These are phyloP conservation scores for Aureococcus anophagefferens DNA, from an alignment of 108 stramenopile genomes.

Conservation along the genomic window DNA sequence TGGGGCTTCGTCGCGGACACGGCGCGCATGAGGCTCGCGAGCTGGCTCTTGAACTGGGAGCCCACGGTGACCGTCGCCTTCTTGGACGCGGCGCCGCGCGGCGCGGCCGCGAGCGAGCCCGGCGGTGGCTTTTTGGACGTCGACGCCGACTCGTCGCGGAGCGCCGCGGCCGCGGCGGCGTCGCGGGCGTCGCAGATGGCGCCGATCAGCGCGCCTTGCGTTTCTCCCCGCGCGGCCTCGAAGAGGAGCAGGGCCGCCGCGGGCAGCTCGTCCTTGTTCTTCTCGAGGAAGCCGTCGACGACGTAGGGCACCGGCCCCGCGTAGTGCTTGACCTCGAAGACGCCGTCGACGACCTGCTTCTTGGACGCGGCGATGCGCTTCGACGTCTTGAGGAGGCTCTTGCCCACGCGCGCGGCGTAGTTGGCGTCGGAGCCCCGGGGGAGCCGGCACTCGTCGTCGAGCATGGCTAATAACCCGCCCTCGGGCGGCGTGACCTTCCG, in stretches of 20 bases:
- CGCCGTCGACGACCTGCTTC: neutral
- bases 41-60: constrained; percentile 25
- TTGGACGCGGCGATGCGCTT: neutral
- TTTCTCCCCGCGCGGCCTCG: neutral
- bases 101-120: neutral
- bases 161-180: constrained; percentile 2
- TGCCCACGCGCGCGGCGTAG: constrained; percentile 33
- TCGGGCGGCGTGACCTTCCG: neutral
- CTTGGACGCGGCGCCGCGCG: no score
- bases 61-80: constrained; percentile 24
- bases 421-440: constrained; percentile 38
- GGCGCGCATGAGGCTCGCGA: constrained; percentile 5
- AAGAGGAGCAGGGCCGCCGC: constrained; percentile 11
- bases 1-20: constrained; percentile 20
- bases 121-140: constrained; percentile 2
- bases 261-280: constrained; percentile 29
- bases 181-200: constrained; percentile 7
- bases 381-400: constrained; percentile 9
- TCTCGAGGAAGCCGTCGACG: constrained; percentile 27
- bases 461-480: constrained; percentile 15
- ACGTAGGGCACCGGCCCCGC: constrained; percentile 18
- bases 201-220: neutral
- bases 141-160: no score
- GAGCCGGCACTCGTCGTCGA: constrained; percentile 46
- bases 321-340: constrained; percentile 18